phyloP scores from a whole-genome alignment of 2,329 filamentous ascomycete genomes.

The Exophiala lecanii-corni region DNA sequence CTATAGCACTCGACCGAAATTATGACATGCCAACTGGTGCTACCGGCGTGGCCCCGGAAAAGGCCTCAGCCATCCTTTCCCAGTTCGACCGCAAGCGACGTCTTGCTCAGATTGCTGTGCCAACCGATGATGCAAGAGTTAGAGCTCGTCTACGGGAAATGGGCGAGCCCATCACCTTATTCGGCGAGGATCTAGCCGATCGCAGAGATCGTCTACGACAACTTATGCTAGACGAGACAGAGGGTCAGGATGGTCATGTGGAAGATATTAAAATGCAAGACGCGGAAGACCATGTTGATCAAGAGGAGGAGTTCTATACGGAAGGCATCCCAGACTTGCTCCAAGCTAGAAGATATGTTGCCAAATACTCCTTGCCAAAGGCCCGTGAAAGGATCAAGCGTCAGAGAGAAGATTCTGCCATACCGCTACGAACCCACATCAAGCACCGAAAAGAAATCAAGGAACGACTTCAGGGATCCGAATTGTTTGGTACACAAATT shows the following conservation, averaged over 20 bases:
- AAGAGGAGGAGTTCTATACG: conserved; percentile 94
- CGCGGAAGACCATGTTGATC: conserved; percentile 63
- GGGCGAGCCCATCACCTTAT: conserved; percentile 90
- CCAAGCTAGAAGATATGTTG: conserved; percentile 71
- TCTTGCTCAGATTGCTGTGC: conserved; percentile 83
- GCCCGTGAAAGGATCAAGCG: conserved; percentile 71
- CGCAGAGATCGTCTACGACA: conserved; percentile 81
- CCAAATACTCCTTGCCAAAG: conserved; percentile 75
- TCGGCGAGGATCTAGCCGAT: conserved; percentile 83
- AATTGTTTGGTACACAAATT: conserved; percentile 89
- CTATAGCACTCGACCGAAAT: conserved; percentile 67
- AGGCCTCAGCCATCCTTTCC: conserved; percentile 75
- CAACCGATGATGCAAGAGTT: conserved; percentile 87
- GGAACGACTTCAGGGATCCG: conserved; percentile 73
- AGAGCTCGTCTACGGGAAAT: conserved; percentile 75
- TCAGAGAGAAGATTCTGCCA: conserved; percentile 75
- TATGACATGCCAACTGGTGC: conserved; percentile 68
- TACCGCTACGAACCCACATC: conserved; percentile 83
- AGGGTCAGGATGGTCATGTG: conserved; percentile 51
- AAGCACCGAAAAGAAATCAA: conserved; percentile 88
- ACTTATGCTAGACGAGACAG: conserved; percentile 63
- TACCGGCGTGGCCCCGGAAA: conserved; percentile 66
- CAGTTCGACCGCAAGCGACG: conserved; percentile 90
- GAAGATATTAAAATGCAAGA: conserved; percentile 51
- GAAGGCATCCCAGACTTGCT: conserved; percentile 70